Evolutionary conservation across 2,329 filamentous ascomycete species (phyloP), one percentile per base, ranked within the genome.

Genomic region (Xylariaceae sp.): DNA sequence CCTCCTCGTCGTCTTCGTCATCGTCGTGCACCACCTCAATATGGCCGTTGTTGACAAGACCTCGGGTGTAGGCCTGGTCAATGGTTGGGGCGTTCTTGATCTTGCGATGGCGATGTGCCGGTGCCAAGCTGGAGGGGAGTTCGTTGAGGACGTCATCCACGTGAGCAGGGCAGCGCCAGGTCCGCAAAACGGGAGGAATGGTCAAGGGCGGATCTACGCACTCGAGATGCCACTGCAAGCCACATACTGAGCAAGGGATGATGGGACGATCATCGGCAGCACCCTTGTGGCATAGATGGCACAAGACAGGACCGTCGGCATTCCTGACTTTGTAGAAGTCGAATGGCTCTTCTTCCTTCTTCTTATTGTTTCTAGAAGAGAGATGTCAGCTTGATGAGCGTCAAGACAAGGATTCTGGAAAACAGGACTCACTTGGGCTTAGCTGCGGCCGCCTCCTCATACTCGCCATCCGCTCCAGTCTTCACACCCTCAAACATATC

Each of bases 81-180:
- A 83, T 73, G 34, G 64, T 60, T 2, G 73, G 63, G 9, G 69
- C 65, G 35, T 72, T 71, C 62, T 78, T 83, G 56, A 83, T 65
- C 61, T 73, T 79, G 48, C 80, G 78, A 62, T 75, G 78, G 42
- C 73, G 73, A 57, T 83, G 80, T 18, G 79, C 79, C 3, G 78
- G 78, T 2, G 69, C 79, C 19, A 83, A 68, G 35, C 70, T 64
- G 16, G 64, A 64, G 8, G 82, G 78, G 16, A 83, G 66, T 35
- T 75, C 68, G 22, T 67, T 68, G 43, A 95, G 72, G 42, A 90
- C 75, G 48, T 91, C 83, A 39, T 93, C 87, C 32, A 85, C 73
- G 61, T 98, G 93, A 49, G 86, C 81, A 37, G 91, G 91, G 60
- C 93, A 98, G 64, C 82, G 85, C 88, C 89, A 98, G 41, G 82